Evolutionary conservation across 1,284 basidiomycete genomes (phyloP), one percentile per base, ranked within the genome.

Genomic region (Cutaneotrichosporon cavernicola): DNA sequence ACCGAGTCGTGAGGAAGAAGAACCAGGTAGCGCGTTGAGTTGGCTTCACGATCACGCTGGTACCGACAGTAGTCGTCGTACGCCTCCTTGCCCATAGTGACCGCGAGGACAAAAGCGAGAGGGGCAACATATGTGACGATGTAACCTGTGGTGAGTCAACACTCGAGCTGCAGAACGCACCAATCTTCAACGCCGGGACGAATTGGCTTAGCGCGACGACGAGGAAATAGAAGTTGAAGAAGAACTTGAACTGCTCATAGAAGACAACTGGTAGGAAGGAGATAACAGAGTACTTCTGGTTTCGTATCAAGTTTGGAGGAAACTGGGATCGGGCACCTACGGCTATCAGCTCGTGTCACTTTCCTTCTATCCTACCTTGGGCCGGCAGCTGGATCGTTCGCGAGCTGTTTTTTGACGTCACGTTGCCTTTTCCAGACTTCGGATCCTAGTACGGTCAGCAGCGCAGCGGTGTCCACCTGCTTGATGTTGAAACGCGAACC

Each of bases 241-340:
- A 99, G 85, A 97, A 98, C 81, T 98, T 99, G 89, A 99, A 99
- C 80, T 99, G 97, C 80, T 98, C 95, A 81, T 98, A 99, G 77
- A 99, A 88, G 51, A 99, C 95, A 67, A 97, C 86, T 0, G 96
- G 96, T 5, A 99, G 85, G 83, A 99, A 99, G 10, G 92, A 92
- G 81, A 93, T 85, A 58, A 91, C 82, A 76, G 93, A 97, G 85
- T 99, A 99, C 82, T 99, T 99, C 80, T 98, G 96, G 75, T 99
- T 99, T 70, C 92, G 89, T 50, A 98, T 90, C 38, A 90, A 88
- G 79, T 99, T 99, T 34, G 93, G 72, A 0, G 85, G 82, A 62
- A 77, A 84, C 21, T 70, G 69, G 1, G 80, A 73, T 21, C 74
- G 68, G 5, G 57, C n/a, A 51, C 64, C 72, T 74, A 40, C 14